These are phyloP conservation scores for Diaporthe citri DNA, from an alignment of 2,329 filamentous ascomycete species.

Conservation along the genomic window DNA sequence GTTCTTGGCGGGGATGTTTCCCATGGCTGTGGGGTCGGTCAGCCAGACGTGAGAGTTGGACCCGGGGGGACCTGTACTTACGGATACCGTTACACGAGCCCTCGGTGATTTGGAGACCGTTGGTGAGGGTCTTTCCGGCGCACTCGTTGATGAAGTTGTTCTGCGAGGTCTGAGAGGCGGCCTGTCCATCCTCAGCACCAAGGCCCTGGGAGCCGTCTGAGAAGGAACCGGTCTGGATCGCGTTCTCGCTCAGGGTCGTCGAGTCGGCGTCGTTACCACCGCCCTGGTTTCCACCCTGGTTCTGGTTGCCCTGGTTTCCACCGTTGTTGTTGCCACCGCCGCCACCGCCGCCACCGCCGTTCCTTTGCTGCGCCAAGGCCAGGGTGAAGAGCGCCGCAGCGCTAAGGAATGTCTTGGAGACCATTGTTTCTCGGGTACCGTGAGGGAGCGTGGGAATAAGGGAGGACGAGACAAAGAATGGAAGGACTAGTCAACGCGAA, in stretches of 20 bases:
- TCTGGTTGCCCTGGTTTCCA: constrained; percentile 14
- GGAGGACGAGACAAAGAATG: constrained; percentile 37
- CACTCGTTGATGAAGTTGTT: constrained; percentile 77
- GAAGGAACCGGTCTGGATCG: constrained; percentile 52
- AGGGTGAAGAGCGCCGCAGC: constrained; percentile 46
- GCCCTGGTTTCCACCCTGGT: neutral
- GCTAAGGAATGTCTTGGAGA: constrained; percentile 46
- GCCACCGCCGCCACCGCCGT: constrained; percentile 23
- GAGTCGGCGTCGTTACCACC: constrained; percentile 41
- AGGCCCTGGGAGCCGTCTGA: constrained; percentile 50
- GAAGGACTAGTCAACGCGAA: constrained; percentile 26
- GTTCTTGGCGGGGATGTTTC: constrained; percentile 65
- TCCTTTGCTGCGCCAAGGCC: constrained; percentile 45
- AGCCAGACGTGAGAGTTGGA: constrained; percentile 37
- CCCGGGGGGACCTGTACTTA: constrained; percentile 51
- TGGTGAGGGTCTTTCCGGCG: constrained; percentile 65
- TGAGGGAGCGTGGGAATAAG: constrained; percentile 6
- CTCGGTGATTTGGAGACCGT: constrained; percentile 67
- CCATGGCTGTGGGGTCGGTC: constrained; percentile 60
- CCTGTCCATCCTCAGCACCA: constrained; percentile 42
- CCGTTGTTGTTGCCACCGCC: neutral
- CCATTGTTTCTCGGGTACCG: constrained; percentile 44
- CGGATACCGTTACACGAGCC: constrained; percentile 76
- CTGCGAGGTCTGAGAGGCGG: constrained; percentile 39
- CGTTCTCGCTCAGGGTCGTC: constrained; percentile 44